Percentiles rank a stretch among this genome's conserved stretches.
Conservation (phyloP, 331 rosid species). For the Dryas integrifolia region DNA sequence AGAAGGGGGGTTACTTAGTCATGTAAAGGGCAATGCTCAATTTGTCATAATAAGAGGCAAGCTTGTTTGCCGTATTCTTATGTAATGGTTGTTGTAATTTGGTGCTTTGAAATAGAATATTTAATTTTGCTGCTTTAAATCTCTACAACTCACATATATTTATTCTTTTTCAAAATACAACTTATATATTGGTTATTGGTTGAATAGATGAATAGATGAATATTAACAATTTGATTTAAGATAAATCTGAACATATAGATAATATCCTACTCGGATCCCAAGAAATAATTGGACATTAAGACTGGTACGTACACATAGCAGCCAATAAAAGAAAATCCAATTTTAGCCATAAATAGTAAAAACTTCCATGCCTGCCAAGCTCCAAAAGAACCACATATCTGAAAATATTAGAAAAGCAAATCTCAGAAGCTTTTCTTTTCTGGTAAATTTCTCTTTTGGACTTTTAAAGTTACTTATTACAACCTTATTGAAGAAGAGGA, state of each 20-base stretch:
- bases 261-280: conserved; percentile 6
- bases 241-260: neutral
- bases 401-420: conserved; percentile 7
- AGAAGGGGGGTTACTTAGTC: neutral
- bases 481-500: neutral
- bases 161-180: too few species aligned
- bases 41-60: conserved; percentile 8
- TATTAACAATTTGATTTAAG: neutral
- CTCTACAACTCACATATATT: too few species aligned
- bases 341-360: conserved; percentile 2
- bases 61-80: conserved; percentile 8
- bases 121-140: neutral
- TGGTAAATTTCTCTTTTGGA: neutral
- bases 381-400: neutral
- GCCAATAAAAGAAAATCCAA: neutral
- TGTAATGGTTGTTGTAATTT: conserved; percentile 1
- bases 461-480: neutral
- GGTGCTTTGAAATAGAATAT: neutral
- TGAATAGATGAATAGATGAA: neutral
- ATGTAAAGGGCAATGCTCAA: conserved; percentile 6
- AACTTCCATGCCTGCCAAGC: neutral
- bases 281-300: neutral
- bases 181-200: neutral
- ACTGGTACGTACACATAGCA: neutral
- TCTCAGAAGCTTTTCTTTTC: conserved; percentile 15